Conservation (phyloP, 805 yeast genomes). For the Candida pseudoglaebosa region DNA sequence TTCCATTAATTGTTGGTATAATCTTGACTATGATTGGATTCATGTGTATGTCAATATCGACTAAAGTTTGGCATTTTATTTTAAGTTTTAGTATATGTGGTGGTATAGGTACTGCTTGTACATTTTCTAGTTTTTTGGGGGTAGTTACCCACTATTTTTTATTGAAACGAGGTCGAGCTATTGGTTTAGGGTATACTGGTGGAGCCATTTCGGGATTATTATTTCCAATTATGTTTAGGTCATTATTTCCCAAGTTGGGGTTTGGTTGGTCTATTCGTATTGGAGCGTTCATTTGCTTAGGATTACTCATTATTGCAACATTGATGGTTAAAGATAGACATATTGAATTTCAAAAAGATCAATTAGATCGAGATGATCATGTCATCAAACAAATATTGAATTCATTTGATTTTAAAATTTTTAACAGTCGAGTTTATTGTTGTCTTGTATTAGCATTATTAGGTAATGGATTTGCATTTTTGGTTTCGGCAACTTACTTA, state of each 20-base stretch:
- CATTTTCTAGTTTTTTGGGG: slow-evolving; percentile 22
- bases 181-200: slow-evolving; percentile 26
- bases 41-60: slow-evolving; percentile 18
- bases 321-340: slow-evolving; percentile 19
- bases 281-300: slow-evolving; percentile 19
- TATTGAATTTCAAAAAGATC: slow-evolving; percentile 10
- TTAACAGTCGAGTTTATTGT: slow-evolving; percentile 19
- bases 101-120: slow-evolving; percentile 22
- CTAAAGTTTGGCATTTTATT: slow-evolving; percentile 21
- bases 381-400: slow-evolving; percentile 14
- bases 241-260: slow-evolving; percentile 24
- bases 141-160: slow-evolving; percentile 22
- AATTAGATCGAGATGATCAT: slow-evolving; percentile 4
- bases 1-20: slow-evolving; percentile 19
- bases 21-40: slow-evolving; percentile 17
- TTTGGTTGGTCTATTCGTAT: slow-evolving; percentile 29
- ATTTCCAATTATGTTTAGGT: slow-evolving; percentile 24
- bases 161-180: slow-evolving; percentile 21
- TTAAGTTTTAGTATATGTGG: slow-evolving; percentile 21
- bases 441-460: slow-evolving; percentile 21
- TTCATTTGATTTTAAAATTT: slow-evolving; percentile 22
- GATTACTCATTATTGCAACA: slow-evolving; percentile 12
- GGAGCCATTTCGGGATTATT: slow-evolving; percentile 31
- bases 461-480: slow-evolving; percentile 28
- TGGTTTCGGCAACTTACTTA: slow-evolving; percentile 20